Evolutionary conservation across 345 rosid genomes (phyloP).

Genomic region (Kandelia obovata): DNA sequence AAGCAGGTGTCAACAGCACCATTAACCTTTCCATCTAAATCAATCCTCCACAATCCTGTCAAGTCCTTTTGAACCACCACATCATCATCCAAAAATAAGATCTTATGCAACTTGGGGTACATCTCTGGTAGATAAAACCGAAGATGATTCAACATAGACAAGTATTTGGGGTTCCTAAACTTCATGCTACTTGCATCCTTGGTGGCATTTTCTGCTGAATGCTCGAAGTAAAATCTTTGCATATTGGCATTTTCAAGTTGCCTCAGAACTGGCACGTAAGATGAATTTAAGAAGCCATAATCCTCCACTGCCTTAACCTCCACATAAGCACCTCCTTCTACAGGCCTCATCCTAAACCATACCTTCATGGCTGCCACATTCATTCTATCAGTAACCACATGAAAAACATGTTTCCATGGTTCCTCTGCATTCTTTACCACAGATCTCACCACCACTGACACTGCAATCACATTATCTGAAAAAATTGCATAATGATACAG

Average conservation of each 20-base stretch:
- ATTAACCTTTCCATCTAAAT: slow-evolving; percentile 83
- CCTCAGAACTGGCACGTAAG: slow-evolving; percentile 67
- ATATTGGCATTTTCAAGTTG: slow-evolving; percentile 62
- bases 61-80: slow-evolving; percentile 95
- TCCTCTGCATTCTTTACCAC: slow-evolving; percentile 76
- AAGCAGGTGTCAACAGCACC: slow-evolving; percentile 96
- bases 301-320: slow-evolving; percentile 83
- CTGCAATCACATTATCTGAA: slow-evolving; percentile 87
- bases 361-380: slow-evolving; percentile 91
- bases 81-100: slow-evolving; percentile 82
- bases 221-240: slow-evolving; percentile 48
- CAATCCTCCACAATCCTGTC: slow-evolving; percentile 76
- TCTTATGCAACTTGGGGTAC: slow-evolving; percentile 76
- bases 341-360: slow-evolving; percentile 91
- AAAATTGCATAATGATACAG: slow-evolving; percentile 77
- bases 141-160: slow-evolving; percentile 74
- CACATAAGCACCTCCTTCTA: slow-evolving; percentile 61
- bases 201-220: slow-evolving; percentile 42
- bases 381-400: slow-evolving; percentile 79
- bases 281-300: slow-evolving; percentile 56
- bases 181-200: slow-evolving; percentile 37
- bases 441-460: slow-evolving; percentile 86
- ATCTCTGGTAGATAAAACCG: slow-evolving; percentile 89
- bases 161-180: slow-evolving; percentile 55
- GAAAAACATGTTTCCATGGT: slow-evolving; percentile 81